These are phyloP conservation scores for Scedosporium minutisporum DNA, from an alignment of 2,329 filamentous ascomycete genomes.

Conservation along the genomic window DNA sequence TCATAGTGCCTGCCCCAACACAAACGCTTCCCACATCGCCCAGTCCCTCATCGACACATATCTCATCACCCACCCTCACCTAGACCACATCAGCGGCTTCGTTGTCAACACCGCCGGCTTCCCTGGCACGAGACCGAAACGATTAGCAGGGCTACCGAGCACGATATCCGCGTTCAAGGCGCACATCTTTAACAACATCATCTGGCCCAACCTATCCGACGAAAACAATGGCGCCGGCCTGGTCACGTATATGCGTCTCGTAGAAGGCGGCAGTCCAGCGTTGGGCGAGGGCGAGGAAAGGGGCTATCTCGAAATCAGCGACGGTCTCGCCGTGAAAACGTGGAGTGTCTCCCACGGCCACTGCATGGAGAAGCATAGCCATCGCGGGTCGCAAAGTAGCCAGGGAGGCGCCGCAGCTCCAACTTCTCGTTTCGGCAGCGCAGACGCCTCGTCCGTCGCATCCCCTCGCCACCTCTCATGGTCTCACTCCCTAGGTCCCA, in stretches of 20 bases:
- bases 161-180: slow-evolving; percentile 89
- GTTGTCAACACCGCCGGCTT: slow-evolving; percentile 88
- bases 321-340: slow-evolving; percentile 80
- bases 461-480: slow-evolving; percentile 15
- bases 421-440: slow-evolving; percentile 32
- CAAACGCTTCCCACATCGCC: slow-evolving; percentile 75
- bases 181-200: slow-evolving; percentile 95
- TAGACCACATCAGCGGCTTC: slow-evolving; percentile 87
- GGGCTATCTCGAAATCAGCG: slow-evolving; percentile 81
- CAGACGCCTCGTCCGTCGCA: slow-evolving; percentile 31
- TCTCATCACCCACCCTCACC: slow-evolving; percentile 91
- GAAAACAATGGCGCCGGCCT: slow-evolving; percentile 91
- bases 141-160: slow-evolving; percentile 72
- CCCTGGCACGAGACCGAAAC: slow-evolving; percentile 71
- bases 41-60: slow-evolving; percentile 75
- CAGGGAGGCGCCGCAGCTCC: slow-evolving; percentile 25
- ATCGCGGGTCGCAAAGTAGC: slow-evolving; percentile 47
- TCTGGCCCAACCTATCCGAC: slow-evolving; percentile 95
- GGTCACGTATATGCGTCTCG: slow-evolving; percentile 79
- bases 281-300: slow-evolving; percentile 69
- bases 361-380: slow-evolving; percentile 65
- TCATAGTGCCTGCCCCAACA: slow-evolving; percentile 53
- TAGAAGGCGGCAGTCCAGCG: slow-evolving; percentile 79
- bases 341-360: slow-evolving; percentile 84
- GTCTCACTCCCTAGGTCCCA: slow-evolving; percentile 2